Percentiles rank a stretch among this genome's conserved stretches.
Conservation (phyloP, 2,329 filamentous ascomycete genomes). For the Cladosporium velox region DNA sequence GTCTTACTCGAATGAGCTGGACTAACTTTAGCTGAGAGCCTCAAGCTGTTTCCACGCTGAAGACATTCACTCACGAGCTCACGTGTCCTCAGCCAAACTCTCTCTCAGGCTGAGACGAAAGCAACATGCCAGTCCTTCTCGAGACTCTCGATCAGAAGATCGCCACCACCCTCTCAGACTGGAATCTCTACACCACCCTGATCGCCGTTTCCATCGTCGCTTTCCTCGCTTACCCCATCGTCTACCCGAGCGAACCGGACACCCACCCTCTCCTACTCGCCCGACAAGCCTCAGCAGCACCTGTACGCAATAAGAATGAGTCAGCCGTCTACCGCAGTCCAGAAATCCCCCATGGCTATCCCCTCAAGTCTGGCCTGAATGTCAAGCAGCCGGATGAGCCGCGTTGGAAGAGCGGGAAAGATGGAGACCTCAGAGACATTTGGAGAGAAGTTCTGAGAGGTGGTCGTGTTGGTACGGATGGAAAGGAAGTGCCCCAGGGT, state of each 20-base stretch:
- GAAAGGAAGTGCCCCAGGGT: slow-evolving; percentile 61
- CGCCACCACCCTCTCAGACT: slow-evolving; percentile 70
- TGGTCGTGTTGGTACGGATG: slow-evolving; percentile 61
- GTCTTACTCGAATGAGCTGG: background rate
- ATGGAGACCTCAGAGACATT: slow-evolving; percentile 88
- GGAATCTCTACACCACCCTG: slow-evolving; percentile 77
- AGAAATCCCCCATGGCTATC: slow-evolving; percentile 81
- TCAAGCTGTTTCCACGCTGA: background rate
- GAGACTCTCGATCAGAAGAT: slow-evolving; percentile 72
- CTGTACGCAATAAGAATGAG: slow-evolving; percentile 79
- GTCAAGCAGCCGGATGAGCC: slow-evolving; percentile 78
- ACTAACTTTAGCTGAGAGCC: background rate
- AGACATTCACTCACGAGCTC: background rate
- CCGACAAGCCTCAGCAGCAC: slow-evolving; percentile 75
- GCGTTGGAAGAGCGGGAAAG: slow-evolving; percentile 78
- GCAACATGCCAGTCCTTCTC: slow-evolving; percentile 52
- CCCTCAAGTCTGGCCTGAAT: slow-evolving; percentile 73
- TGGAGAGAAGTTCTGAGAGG: slow-evolving; percentile 67
- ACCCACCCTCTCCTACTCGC: slow-evolving; percentile 88
- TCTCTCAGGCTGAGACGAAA: background rate
- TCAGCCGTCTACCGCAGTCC: slow-evolving; percentile 84
- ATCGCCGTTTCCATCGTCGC: slow-evolving; percentile 67
- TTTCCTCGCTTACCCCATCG: slow-evolving; percentile 70
- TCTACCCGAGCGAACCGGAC: slow-evolving; percentile 77
- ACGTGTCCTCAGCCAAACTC: background rate